These are phyloP conservation scores for Vigna nakashimae DNA, from an alignment of 306 rosid species.

Conservation along the genomic window DNA sequence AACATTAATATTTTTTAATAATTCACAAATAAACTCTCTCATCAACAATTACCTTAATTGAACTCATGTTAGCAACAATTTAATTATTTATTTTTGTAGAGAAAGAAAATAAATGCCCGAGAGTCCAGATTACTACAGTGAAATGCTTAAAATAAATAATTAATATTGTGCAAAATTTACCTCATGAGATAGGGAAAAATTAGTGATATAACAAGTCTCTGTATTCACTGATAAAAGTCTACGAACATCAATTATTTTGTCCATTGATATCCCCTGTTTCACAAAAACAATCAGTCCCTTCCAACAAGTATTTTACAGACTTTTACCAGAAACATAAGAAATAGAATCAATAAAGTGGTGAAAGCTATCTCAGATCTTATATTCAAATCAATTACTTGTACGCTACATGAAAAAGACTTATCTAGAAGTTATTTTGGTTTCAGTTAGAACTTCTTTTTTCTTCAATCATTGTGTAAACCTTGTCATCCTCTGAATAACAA, in stretches of 20 bases:
- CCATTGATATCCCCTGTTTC: slow-evolving; percentile 94
- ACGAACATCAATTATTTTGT: slow-evolving; percentile 82
- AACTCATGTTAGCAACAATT: not conserved
- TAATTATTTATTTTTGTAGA: too few relatives aligned
- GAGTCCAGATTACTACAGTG: too few relatives aligned
- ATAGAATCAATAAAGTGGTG: not conserved
- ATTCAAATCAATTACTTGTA: not conserved
- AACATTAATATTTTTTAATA: too few relatives aligned
- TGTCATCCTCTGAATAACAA: not conserved
- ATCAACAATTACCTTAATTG: not conserved
- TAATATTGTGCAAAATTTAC: slow-evolving; percentile 46
- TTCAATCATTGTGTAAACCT: too few relatives aligned
- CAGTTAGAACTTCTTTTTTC: not conserved
- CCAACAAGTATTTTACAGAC: not conserved
- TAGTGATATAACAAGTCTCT: slow-evolving; percentile 76
- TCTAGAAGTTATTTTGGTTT: not conserved
- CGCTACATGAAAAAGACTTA: not conserved
- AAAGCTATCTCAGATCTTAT: not conserved
- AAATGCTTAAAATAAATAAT: too few relatives aligned
- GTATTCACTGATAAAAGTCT: slow-evolving; percentile 69
- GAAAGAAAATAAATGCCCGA: not conserved
- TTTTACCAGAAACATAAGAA: not conserved
- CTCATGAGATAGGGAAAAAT: slow-evolving; percentile 83
- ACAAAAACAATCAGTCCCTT: slow-evolving; percentile 18
- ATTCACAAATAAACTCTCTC: not conserved